These are phyloP conservation scores for Ophiocordyceps camponoti-saundersi DNA, from an alignment of 2,329 filamentous ascomycete species.

Conservation along the genomic window DNA sequence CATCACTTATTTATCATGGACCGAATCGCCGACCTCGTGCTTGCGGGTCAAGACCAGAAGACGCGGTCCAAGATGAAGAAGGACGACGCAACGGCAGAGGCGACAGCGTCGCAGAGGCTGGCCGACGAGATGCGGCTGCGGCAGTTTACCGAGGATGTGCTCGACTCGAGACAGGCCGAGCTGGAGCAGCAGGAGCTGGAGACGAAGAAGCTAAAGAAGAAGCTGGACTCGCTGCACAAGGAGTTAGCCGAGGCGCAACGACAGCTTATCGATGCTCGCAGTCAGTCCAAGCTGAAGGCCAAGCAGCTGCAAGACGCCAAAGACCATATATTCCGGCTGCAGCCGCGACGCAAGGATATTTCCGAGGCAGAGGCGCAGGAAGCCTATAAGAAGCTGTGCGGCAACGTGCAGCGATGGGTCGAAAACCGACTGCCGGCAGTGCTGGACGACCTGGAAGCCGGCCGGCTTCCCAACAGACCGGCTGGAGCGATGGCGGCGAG, in stretches of 20 bases:
- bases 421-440: constrained; percentile 14
- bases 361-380: constrained; percentile 18
- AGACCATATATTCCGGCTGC: constrained; percentile 15
- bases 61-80: background rate
- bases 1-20: constrained; percentile 5
- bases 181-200: constrained; percentile 14
- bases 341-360: constrained; percentile 16
- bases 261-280: constrained; percentile 14
- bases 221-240: constrained; percentile 13
- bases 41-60: background rate
- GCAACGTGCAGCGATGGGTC: constrained; percentile 19
- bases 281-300: constrained; percentile 9
- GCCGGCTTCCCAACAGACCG: constrained; percentile 9
- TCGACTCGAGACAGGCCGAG: constrained; percentile 18
- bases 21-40: constrained; percentile 1
- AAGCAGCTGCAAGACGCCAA: constrained; percentile 13
- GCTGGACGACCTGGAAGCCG: constrained; percentile 15
- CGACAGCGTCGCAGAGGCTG: constrained; percentile 3
- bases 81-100: constrained; percentile 1
- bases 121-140: constrained; percentile 15
- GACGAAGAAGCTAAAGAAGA: constrained; percentile 10
- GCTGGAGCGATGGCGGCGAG: constrained; percentile 11
- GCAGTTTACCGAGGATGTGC: constrained; percentile 17
- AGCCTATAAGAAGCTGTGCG: constrained; percentile 14
- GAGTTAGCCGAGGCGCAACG: constrained; percentile 12